phyloP scores from a whole-genome alignment of 176 grass and related monocot species.

The Dactylis glomerata region DNA sequence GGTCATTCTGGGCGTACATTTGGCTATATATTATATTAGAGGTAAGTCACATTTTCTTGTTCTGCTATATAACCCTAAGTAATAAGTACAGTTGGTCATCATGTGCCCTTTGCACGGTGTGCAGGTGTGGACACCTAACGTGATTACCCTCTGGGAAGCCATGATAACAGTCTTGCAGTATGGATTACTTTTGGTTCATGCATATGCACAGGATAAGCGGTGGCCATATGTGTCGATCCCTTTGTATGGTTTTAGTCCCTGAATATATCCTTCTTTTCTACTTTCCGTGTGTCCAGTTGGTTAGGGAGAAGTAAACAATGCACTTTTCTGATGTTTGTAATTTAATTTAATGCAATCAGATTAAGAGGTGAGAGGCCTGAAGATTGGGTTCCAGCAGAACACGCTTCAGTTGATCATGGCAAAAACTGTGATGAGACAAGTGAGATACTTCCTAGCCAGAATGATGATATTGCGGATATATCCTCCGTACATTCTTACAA shows the following conservation, averaged over 20 bases:
- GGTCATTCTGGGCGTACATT: conserved; percentile 95
- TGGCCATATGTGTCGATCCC: conserved; percentile 86
- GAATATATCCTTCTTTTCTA: neutral
- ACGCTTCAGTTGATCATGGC: conserved; percentile 10
- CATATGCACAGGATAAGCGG: conserved; percentile 88
- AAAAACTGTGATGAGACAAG: conserved; percentile 21
- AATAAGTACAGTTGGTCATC: neutral
- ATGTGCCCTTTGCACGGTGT: neutral
- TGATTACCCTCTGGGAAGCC: conserved; percentile 83
- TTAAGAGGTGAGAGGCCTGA: conserved; percentile 70
- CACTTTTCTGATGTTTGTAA: neutral
- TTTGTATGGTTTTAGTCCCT: conserved; percentile 50
- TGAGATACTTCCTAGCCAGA: conserved; percentile 25
- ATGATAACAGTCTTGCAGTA: conserved; percentile 87
- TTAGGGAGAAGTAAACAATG: neutral
- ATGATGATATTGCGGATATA: conserved; percentile 48
- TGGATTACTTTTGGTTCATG: conserved; percentile 75
- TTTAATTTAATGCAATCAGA: conserved; percentile 46
- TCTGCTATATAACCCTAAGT: conserved; percentile 20
- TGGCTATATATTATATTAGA: conserved; percentile 92
- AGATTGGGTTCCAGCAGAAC: conserved; percentile 77
- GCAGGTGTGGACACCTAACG: conserved; percentile 81
- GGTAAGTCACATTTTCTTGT: conserved; percentile 32
- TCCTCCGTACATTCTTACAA: conserved; percentile 45
- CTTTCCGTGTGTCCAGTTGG: neutral